phyloP scores from a whole-genome alignment of 768 basidiomycete genomes.

The Pisolithus microcarpus region DNA sequence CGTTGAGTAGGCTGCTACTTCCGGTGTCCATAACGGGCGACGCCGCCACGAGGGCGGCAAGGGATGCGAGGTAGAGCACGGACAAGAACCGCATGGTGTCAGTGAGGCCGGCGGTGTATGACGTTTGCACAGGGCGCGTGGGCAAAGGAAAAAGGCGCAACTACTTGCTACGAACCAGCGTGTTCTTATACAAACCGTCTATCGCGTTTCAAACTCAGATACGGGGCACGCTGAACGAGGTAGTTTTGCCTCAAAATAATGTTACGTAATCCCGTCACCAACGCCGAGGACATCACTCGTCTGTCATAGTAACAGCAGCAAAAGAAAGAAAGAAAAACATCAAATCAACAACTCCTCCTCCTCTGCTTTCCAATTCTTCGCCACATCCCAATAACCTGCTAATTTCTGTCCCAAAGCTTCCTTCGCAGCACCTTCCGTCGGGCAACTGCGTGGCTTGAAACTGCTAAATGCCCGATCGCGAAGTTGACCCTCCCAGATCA shows the following conservation, averaged over 20 bases:
- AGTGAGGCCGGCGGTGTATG: too few species aligned
- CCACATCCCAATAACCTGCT: slow-evolving; percentile 90
- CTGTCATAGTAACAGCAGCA: too few species aligned
- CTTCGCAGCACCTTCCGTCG: slow-evolving; percentile 79
- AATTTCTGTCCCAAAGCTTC: slow-evolving; percentile 80
- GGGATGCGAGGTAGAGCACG: not conserved
- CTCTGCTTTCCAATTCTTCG: slow-evolving; percentile 83
- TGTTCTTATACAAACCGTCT: too few species aligned
- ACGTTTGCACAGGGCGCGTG: too few species aligned
- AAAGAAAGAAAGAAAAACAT: slow-evolving; percentile 4
- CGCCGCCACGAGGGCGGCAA: not conserved
- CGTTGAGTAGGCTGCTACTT: not conserved
- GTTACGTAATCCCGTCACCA: too few species aligned
- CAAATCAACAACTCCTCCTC: slow-evolving; percentile 73
- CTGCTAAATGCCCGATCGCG: slow-evolving; percentile 72
- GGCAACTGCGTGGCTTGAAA: slow-evolving; percentile 78
- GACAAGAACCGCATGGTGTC: not conserved
- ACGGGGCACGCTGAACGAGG: too few species aligned
- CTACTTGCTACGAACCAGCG: too few species aligned
- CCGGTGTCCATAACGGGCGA: slow-evolving; percentile 1
- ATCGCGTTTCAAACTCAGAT: too few species aligned
- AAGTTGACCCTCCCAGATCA: slow-evolving; percentile 90
- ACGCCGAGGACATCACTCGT: too few species aligned
- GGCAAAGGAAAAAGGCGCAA: too few species aligned
- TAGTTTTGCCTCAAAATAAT: too few species aligned